Conservation (phyloP, 2,329 filamentous ascomycete genomes). For the Fusarium hostae region DNA sequence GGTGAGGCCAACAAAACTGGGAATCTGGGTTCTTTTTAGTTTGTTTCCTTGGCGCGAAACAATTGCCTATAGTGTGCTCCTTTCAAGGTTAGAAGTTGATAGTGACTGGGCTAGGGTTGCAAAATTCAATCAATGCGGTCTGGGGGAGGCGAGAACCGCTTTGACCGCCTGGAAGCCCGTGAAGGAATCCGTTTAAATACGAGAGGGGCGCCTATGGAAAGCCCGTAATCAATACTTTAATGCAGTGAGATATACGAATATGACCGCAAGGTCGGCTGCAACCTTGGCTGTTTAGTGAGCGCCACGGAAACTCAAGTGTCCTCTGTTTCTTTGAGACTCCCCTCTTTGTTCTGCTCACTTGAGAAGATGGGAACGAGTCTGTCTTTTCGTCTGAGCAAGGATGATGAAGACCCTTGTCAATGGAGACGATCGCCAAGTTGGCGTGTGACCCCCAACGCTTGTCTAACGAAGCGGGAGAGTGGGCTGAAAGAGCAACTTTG, state of each 20-base stretch:
- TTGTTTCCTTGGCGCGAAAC: slow-evolving; percentile 36
- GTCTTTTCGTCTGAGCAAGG: slow-evolving; percentile 11
- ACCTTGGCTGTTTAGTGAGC: slow-evolving; percentile 12
- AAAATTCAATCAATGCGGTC: slow-evolving; percentile 41
- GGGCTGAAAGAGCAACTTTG: slow-evolving; percentile 29
- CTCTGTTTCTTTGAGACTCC: slow-evolving; percentile 14
- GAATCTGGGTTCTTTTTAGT: slow-evolving; percentile 30
- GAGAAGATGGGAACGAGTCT: background rate
- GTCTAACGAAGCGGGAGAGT: slow-evolving; percentile 36
- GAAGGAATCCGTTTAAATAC: slow-evolving; percentile 38
- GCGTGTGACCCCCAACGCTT: slow-evolving; percentile 39
- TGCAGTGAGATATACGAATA: slow-evolving; percentile 23
- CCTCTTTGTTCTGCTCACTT: background rate
- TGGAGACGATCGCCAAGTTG: slow-evolving; percentile 27
- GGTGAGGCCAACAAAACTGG: slow-evolving; percentile 19
- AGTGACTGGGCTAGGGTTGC: slow-evolving; percentile 30
- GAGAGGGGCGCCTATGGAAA: slow-evolving; percentile 34
- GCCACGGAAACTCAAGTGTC: slow-evolving; percentile 13
- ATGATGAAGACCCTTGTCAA: slow-evolving; percentile 34
- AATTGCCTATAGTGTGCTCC: slow-evolving; percentile 30
- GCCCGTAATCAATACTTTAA: slow-evolving; percentile 38
- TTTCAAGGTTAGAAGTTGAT: slow-evolving; percentile 31
- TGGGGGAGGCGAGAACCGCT: slow-evolving; percentile 36
- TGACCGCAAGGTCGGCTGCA: slow-evolving; percentile 12
- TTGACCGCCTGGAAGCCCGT: slow-evolving; percentile 43